phyloP scores from a whole-genome alignment of 345 rosid species.

The Nasturtium officinale region DNA sequence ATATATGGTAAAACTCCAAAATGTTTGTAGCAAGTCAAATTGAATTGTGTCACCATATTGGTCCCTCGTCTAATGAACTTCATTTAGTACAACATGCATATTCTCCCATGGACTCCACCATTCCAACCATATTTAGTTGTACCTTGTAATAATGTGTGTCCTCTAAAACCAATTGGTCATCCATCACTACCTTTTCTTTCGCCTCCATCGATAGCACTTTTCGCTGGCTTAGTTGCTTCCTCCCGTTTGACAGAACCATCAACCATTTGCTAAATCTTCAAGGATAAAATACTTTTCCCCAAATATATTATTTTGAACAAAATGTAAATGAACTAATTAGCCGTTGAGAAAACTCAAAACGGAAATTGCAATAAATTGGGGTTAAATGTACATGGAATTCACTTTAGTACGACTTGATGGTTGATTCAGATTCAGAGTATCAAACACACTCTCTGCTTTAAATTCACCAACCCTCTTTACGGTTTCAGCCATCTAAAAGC shows the following conservation, averaged over 20 bases:
- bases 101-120: background rate
- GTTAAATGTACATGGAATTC: constrained; percentile 32
- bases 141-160: background rate
- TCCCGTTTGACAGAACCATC: background rate
- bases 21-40: background rate
- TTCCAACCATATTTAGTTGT: background rate
- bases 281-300: background rate
- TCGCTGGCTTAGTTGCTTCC: background rate
- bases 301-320: background rate
- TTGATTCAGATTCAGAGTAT: constrained; percentile 42
- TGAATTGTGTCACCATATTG: background rate
- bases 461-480: constrained; percentile 37
- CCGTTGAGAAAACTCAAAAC: constrained; percentile 9
- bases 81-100: background rate
- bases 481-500: constrained; percentile 28
- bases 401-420: background rate
- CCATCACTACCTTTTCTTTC: background rate
- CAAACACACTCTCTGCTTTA: constrained; percentile 17
- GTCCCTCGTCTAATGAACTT: background rate
- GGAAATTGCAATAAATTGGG: constrained; percentile 31
- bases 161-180: background rate
- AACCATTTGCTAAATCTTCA: background rate
- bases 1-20: background rate
- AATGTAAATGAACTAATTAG: background rate
- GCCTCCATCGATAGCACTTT: background rate